Evolutionary conservation across 768 basidiomycete species (phyloP).

Genomic region (Sistotremastrum niveocremeum): DNA sequence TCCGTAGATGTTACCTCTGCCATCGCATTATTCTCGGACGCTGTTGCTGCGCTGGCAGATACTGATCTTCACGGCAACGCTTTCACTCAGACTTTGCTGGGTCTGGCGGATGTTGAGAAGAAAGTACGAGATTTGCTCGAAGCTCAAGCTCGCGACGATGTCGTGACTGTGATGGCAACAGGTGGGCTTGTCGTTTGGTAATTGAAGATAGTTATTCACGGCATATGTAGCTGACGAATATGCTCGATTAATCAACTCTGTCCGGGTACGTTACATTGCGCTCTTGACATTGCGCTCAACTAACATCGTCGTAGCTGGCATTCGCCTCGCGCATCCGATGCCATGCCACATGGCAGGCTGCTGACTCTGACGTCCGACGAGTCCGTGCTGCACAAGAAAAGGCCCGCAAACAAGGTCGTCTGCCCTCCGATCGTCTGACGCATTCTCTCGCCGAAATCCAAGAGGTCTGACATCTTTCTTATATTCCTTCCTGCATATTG

Average conservation of each 20-base stretch:
- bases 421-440: constrained; percentile 55
- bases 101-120: constrained; percentile 61
- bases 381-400: constrained; percentile 71
- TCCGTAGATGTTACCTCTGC: constrained; percentile 49
- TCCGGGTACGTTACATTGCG: constrained; percentile 42
- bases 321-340: constrained; percentile 79
- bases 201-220: not conserved
- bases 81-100: constrained; percentile 53
- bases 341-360: constrained; percentile 67
- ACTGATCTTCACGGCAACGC: constrained; percentile 60
- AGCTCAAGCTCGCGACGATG: constrained; percentile 69
- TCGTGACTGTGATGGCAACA: constrained; percentile 67
- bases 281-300: not conserved
- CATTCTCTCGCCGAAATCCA: constrained; percentile 67
- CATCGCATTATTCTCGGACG: constrained; percentile 69
- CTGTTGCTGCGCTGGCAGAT: constrained; percentile 51
- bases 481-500: not conserved
- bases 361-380: constrained; percentile 62
- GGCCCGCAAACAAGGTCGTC: constrained; percentile 61
- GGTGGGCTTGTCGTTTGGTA: constrained; percentile 22
- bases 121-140: constrained; percentile 63
- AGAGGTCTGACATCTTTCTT: constrained; percentile 35
- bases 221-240: constrained; percentile 66
- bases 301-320: constrained; percentile 41
- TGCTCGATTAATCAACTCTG: constrained; percentile 77